Evolutionary conservation across 2,329 filamentous ascomycete genomes (phyloP).

Genomic region (Thelonectria blattea): DNA sequence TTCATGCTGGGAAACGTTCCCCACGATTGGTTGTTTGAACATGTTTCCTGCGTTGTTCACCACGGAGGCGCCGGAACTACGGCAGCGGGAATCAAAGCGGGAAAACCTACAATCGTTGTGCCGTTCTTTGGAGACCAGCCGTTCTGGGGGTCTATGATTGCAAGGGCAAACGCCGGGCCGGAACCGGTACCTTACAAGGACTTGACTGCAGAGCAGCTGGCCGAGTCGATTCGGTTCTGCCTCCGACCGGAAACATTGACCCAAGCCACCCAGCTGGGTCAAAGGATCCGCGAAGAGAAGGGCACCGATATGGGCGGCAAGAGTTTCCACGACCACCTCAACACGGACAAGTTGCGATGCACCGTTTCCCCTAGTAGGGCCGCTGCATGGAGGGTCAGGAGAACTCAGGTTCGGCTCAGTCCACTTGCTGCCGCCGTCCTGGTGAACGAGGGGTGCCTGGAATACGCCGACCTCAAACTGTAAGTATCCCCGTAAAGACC

Average conservation of each 20-base stretch:
- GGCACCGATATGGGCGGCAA: slow-evolving; percentile 68
- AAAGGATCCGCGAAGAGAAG: slow-evolving; percentile 69
- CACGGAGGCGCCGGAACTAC: slow-evolving; percentile 90
- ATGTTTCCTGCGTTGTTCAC: slow-evolving; percentile 82
- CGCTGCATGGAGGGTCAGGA: slow-evolving; percentile 77
- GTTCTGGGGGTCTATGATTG: slow-evolving; percentile 82
- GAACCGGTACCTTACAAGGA: slow-evolving; percentile 72
- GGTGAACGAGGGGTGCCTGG: slow-evolving; percentile 67
- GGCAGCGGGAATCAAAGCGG: slow-evolving; percentile 81
- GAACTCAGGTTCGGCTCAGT: slow-evolving; percentile 71
- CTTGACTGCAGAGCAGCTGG: slow-evolving; percentile 69
- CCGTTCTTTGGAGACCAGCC: slow-evolving; percentile 89
- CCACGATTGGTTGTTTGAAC: slow-evolving; percentile 88
- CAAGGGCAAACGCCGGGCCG: slow-evolving; percentile 74
- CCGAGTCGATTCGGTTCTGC: slow-evolving; percentile 66
- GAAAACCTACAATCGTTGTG: slow-evolving; percentile 80
- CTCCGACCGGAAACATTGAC: slow-evolving; percentile 64
- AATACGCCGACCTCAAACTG: slow-evolving; percentile 76
- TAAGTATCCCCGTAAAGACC: slow-evolving; percentile 49
- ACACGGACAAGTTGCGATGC: slow-evolving; percentile 72
- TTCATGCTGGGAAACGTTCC: slow-evolving; percentile 86
- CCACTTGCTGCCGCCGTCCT: slow-evolving; percentile 74
- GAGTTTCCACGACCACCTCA: slow-evolving; percentile 74
- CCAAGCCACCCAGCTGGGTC: slow-evolving; percentile 63
- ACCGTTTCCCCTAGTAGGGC: slow-evolving; percentile 69